Percentiles rank a stretch among this genome's conserved stretches.
Conservation (phyloP, 176 grass and related monocot genomes). For the Rhynchospora tenuis region DNA sequence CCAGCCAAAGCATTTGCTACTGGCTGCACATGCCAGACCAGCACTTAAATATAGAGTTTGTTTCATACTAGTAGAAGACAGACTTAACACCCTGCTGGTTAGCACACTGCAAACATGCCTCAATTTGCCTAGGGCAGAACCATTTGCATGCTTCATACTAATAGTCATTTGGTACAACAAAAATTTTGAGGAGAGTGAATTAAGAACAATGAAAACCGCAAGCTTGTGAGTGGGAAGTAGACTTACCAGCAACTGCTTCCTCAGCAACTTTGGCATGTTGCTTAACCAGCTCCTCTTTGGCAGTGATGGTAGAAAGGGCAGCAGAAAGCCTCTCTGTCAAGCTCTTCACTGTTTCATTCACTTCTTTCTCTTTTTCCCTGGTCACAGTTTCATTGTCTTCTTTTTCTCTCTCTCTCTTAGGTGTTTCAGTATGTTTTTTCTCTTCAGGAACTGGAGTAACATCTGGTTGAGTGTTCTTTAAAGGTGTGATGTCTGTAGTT, state of each 20-base stretch:
- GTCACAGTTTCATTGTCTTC: not conserved
- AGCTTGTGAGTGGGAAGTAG: not conserved
- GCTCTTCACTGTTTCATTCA: slow-evolving; percentile 57
- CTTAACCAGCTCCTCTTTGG: slow-evolving; percentile 93
- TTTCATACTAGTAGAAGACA: not conserved
- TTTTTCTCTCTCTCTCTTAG: slow-evolving; percentile 35
- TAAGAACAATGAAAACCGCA: not conserved
- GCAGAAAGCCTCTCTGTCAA: slow-evolving; percentile 80
- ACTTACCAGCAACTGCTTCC: slow-evolving; percentile 91
- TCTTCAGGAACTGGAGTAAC: slow-evolving; percentile 36
- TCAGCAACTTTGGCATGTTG: slow-evolving; percentile 93
- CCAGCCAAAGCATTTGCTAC: not conserved
- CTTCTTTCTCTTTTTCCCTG: slow-evolving; percentile 14
- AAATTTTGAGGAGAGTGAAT: not conserved
- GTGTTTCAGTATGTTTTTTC: slow-evolving; percentile 30
- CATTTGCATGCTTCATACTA: not conserved
- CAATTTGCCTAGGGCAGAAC: not conserved
- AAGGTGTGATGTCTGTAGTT: slow-evolving; percentile 17
- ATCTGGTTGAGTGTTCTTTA: slow-evolving; percentile 41
- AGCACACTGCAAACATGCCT: not conserved
- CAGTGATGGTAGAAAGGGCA: slow-evolving; percentile 70
- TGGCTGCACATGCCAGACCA: not conserved
- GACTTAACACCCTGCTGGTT: not conserved
- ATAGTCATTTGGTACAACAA: not conserved
- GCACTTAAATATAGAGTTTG: not conserved